Base-by-base conservation (phyloP, 306 rosid species). In the Vigna hirtella region DNA sequence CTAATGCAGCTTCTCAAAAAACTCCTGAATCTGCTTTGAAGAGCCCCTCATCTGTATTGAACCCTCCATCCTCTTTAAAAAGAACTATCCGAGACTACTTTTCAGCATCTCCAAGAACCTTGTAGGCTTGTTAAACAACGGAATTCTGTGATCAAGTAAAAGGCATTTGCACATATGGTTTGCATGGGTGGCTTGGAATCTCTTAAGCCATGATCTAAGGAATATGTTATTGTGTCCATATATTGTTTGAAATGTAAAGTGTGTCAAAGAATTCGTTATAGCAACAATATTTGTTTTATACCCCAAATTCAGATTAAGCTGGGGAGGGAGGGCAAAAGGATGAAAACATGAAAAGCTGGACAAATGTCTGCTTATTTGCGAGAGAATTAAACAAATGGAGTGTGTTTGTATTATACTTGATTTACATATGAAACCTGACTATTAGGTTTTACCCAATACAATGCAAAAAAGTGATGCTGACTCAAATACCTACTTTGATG, bases 51-150 rank as follows among this genome's bases (percentile, higher is more conserved):
- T 93, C 98, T 76, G 98, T 93, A 72, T 85, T 96, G 87, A 90
- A 83, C 78, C 96, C 99, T 47, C 98, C 96, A 69, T 86, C 98
- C 76, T 91, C 98, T 45, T 52, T 87, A 4, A 91, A 85, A 81
- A 85, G 98, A 87, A 96, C 99, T 12, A 96, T 96, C 76, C 82
- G 89, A 13, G 99, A 96, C 76, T 96, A 96, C 91, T 93, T 96
- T 83, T 51, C 79, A 9, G 86, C 79, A 66, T 81, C 91, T 70
- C 57, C 89, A n/a, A 84, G 74, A 77, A 78, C 40, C 76, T 47
- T 68, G 24, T 13, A 71, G 65, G 42, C 58, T 77, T 8, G 42
- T 40, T 70, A 66, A 15, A 16, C 16, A 56, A 34, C 57, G 22
- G 26, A 61, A 0, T 82, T 78, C 9, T 75, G 51, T 48, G 49